Percentiles rank a stretch among this genome's conserved stretches.
These are phyloP conservation scores for Hypoxylon fragiforme DNA, from an alignment of 495 filamentous ascomycete genomes.

Conservation along the genomic window DNA sequence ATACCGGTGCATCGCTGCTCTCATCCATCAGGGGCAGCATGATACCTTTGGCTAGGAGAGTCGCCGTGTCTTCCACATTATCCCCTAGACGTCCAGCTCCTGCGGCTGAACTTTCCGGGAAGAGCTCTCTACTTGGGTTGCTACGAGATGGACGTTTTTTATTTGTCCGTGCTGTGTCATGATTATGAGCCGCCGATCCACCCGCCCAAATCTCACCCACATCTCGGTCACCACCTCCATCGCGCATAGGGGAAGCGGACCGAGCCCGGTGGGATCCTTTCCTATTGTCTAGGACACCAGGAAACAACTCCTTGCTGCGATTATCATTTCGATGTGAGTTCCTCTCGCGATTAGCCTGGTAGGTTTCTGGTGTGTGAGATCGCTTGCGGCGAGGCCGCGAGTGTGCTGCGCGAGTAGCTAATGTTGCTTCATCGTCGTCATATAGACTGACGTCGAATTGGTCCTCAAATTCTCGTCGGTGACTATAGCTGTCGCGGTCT, in stretches of 20 bases:
- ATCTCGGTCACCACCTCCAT: constrained; percentile 60
- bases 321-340: constrained; percentile 37
- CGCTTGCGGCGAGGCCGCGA: constrained; percentile 32
- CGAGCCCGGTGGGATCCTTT: constrained; percentile 60
- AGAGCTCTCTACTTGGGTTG: constrained; percentile 62
- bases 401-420: constrained; percentile 38
- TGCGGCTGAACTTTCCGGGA: constrained; percentile 59
- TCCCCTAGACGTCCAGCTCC: constrained; percentile 63
- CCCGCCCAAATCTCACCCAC: constrained; percentile 46
- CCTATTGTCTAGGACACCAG: constrained; percentile 34
- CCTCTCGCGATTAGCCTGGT: constrained; percentile 36
- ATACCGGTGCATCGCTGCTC: constrained; percentile 33
- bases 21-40: constrained; percentile 57
- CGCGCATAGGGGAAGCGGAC: constrained; percentile 70
- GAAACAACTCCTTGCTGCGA: constrained; percentile 58
- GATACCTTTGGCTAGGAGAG: constrained; percentile 58
- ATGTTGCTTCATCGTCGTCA: constrained; percentile 62
- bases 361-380: constrained; percentile 40
- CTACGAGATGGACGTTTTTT: constrained; percentile 46
- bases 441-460: constrained; percentile 76
- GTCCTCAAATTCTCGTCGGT: constrained; percentile 53
- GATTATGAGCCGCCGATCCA: constrained; percentile 43
- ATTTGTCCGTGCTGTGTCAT: constrained; percentile 49
- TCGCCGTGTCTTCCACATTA: constrained; percentile 63
- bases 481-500: constrained; percentile 62